phyloP scores from a whole-genome alignment of 129 eudicot species.

The Flaveria sonorensis region DNA sequence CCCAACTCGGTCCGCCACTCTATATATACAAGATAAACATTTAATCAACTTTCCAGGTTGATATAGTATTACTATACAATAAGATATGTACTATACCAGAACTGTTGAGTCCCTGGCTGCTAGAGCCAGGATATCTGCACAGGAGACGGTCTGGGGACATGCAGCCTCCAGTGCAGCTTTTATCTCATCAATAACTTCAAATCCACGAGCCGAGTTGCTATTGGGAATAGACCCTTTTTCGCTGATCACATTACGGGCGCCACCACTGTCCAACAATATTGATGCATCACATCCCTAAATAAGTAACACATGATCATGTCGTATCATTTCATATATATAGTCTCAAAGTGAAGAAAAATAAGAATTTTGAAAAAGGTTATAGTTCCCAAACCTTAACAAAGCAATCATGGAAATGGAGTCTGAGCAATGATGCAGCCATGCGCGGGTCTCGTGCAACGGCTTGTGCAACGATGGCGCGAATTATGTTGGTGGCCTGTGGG shows the following conservation, averaged over 20 bases:
- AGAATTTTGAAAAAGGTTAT: not conserved
- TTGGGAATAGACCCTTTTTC: conserved; percentile 77
- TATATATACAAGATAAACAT: conserved; percentile 22
- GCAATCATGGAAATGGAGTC: conserved; percentile 94
- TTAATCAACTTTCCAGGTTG: not conserved
- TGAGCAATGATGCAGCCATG: conserved; percentile 86
- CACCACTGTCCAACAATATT: conserved; percentile 65
- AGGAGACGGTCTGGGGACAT: conserved; percentile 81
- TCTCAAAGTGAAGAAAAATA: not conserved
- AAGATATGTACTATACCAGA: conserved; percentile 37
- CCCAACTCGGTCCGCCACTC: conserved; percentile 98
- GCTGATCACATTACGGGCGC: conserved; percentile 42
- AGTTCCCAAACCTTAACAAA: conserved; percentile 70
- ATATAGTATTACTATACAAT: not conserved
- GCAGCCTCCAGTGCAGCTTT: conserved; percentile 72
- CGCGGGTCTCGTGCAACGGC: conserved; percentile 76
- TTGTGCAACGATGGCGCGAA: conserved; percentile 58
- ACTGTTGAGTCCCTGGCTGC: conserved; percentile 81
- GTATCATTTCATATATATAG: conserved; percentile 9
- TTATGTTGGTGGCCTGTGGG: conserved; percentile 56
- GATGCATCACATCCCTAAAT: conserved; percentile 91
- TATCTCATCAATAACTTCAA: conserved; percentile 76
- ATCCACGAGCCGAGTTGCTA: conserved; percentile 77
- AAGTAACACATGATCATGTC: conserved; percentile 12
- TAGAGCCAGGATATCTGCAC: conserved; percentile 85